Percentiles rank a stretch among this genome's conserved stretches.
phyloP scores from a whole-genome alignment of 139 green algal species.

The Chlamydomonas sphaeroides region DNA sequence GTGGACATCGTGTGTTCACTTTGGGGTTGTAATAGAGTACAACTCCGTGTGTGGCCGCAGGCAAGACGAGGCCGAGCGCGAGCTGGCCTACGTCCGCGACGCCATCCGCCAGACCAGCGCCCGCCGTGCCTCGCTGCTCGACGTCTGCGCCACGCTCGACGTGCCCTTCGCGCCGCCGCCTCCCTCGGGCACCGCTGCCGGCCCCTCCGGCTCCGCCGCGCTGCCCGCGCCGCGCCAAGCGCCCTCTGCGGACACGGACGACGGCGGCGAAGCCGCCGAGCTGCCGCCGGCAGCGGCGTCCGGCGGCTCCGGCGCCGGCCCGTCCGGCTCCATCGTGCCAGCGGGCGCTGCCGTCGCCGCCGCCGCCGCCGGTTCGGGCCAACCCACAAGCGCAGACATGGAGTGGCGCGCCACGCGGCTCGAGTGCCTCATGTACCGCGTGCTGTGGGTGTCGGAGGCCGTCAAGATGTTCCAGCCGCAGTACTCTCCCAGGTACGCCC shows the following conservation, averaged over 20 bases:
- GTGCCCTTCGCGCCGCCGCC: constrained; percentile 16
- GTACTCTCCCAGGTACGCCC: constrained; percentile 61
- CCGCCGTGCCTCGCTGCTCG: constrained; percentile 59
- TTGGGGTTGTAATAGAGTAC: too few relatives aligned
- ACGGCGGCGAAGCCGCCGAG: not conserved
- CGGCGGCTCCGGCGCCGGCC: not conserved
- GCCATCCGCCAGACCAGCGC: constrained; percentile 55
- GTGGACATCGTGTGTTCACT: too few relatives aligned
- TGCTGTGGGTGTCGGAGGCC: constrained; percentile 69
- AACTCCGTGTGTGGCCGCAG: not conserved
- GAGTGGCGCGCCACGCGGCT: constrained; percentile 60
- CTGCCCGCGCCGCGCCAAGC: not conserved
- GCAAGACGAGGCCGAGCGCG: constrained; percentile 47
- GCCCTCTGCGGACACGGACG: not conserved
- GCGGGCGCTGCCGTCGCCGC: not conserved
- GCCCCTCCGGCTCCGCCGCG: not conserved
- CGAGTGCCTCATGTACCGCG: constrained; percentile 71
- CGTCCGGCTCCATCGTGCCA: not conserved
- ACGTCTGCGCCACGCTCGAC: constrained; percentile 61
- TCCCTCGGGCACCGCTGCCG: not conserved
- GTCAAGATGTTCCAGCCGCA: constrained; percentile 66
- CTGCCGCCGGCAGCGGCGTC: not conserved
- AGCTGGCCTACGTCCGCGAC: constrained; percentile 55
- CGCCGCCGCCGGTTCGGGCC: too few relatives aligned
- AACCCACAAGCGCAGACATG: too few relatives aligned